Evolutionary conservation across 768 basidiomycete species (phyloP).

Genomic region (Suillus americanus): DNA sequence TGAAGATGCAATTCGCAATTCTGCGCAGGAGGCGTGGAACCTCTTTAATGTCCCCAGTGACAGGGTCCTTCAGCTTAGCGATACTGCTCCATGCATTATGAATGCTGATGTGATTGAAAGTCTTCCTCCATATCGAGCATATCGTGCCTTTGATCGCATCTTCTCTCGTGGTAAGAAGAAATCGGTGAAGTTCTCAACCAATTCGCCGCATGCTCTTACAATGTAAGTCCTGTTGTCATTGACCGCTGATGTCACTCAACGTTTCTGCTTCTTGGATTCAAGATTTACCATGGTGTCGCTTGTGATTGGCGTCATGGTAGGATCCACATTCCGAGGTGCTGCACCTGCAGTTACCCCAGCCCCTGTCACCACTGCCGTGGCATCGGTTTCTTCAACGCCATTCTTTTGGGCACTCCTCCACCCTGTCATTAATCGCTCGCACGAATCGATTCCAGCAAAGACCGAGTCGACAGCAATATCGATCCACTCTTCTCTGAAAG

Average conservation of each 20-base stretch:
- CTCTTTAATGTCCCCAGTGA: conserved; percentile 40
- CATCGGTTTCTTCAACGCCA: conserved; percentile 23
- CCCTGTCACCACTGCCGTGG: conserved; percentile 12
- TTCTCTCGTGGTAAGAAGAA: conserved; percentile 34
- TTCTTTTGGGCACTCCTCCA: conserved; percentile 43
- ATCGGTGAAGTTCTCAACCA: conserved; percentile 37
- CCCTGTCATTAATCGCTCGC: conserved; percentile 40
- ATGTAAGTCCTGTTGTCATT: conserved; percentile 47
- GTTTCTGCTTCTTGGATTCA: conserved; percentile 5
- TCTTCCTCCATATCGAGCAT: conserved; percentile 41
- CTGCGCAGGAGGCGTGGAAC: conserved; percentile 43
- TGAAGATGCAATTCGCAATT: conserved; percentile 22
- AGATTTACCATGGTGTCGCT: conserved; percentile 72
- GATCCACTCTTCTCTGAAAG: conserved; percentile 43
- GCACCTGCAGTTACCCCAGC: conserved; percentile 19
- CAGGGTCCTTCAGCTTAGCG: conserved; percentile 39
- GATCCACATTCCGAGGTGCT: conserved; percentile 20
- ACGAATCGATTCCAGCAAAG: conserved; percentile 27
- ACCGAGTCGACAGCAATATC: conserved; percentile 28
- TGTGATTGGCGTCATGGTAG: conserved; percentile 52
- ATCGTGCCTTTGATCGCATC: conserved; percentile 47
- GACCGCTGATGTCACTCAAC: conserved; percentile 10
- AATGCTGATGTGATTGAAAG: conserved; percentile 45
- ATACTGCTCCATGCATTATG: conserved; percentile 39
- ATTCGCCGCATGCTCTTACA: conserved; percentile 58